Evolutionary conservation across 305 asterid genomes (phyloP).

Genomic region (Fraxinus platypoda): DNA sequence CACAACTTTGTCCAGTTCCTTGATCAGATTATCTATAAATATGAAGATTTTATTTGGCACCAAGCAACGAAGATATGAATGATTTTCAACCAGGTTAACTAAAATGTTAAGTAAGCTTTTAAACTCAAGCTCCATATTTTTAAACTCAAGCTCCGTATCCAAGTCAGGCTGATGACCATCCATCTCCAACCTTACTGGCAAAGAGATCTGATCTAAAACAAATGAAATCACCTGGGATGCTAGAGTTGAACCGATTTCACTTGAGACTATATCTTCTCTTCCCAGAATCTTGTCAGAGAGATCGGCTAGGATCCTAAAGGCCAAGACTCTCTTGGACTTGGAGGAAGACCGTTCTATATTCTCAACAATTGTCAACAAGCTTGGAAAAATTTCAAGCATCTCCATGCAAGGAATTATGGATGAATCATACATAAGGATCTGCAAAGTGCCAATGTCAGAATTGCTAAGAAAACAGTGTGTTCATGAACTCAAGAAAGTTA

Average conservation of each 20-base stretch:
- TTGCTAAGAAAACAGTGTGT: constrained; percentile 9
- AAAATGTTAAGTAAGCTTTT: constrained; percentile 52
- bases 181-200: constrained; percentile 33
- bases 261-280: constrained; percentile 42
- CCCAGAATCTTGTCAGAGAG: constrained; percentile 52
- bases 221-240: constrained; percentile 49
- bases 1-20: constrained; percentile 29
- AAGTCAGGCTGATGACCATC: constrained; percentile 33
- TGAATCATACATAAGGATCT: constrained; percentile 46
- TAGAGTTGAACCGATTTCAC: constrained; percentile 40
- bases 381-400: constrained; percentile 45
- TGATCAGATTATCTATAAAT: constrained; percentile 46
- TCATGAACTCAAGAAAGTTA: constrained; percentile 26
- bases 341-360: constrained; percentile 38
- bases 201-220: constrained; percentile 45
- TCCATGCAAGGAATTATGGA: constrained; percentile 43
- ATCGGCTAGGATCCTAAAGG: constrained; percentile 49
- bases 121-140: constrained; percentile 50
- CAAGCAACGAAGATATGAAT: constrained; percentile 40
- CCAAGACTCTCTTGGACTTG: constrained; percentile 47
- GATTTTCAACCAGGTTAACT: constrained; percentile 49
- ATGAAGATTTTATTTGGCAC: constrained; percentile 48
- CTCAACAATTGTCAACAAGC: constrained; percentile 37
- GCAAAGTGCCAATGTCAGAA: constrained; percentile 34
- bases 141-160: constrained; percentile 49